Conservation (phyloP, 768 basidiomycete genomes). For the Lactifluus subvellereus region DNA sequence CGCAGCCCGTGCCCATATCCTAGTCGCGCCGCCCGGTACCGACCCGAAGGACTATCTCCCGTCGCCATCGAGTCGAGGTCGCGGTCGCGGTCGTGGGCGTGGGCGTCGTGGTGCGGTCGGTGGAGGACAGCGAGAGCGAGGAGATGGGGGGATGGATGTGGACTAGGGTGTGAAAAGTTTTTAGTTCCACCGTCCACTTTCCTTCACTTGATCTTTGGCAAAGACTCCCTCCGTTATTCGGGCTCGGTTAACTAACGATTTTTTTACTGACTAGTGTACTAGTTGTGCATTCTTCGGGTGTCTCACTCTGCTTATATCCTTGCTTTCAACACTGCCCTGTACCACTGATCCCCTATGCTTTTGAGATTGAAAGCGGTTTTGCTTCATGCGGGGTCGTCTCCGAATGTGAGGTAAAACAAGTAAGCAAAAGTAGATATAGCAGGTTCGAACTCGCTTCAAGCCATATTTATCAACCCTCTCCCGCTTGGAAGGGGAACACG, state of each 20-base stretch:
- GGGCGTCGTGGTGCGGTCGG: conserved; percentile 5
- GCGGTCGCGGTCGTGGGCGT: conserved; percentile 18
- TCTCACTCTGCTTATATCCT: not conserved
- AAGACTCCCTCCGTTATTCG: not conserved
- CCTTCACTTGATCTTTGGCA: not conserved
- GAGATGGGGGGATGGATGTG: conserved; percentile 21
- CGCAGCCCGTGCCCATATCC: conserved; percentile 23
- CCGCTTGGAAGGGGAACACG: conserved; percentile 2
- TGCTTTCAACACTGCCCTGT: not conserved
- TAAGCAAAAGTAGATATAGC: conserved; percentile 26
- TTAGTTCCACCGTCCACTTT: not conserved
- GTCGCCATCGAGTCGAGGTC: conserved; percentile 6
- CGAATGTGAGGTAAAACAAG: conserved; percentile 22
- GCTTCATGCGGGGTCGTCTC: conserved; percentile 14
- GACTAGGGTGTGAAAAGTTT: conserved; percentile 2
- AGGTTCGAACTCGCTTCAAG: conserved; percentile 6
- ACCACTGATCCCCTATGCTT: not conserved
- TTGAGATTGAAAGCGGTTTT: conserved; percentile 9
- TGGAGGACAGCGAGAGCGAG: conserved; percentile 17
- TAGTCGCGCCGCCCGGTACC: conserved; percentile 23
- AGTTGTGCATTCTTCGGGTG: not conserved
- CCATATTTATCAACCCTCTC: conserved; percentile 7
- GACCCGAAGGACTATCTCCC: conserved; percentile 22
- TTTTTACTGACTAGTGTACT: conserved; percentile 10
- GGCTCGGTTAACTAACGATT: conserved; percentile 1